Base-by-base conservation (phyloP, 345 rosid genomes). In the Dovyalis caffra region DNA sequence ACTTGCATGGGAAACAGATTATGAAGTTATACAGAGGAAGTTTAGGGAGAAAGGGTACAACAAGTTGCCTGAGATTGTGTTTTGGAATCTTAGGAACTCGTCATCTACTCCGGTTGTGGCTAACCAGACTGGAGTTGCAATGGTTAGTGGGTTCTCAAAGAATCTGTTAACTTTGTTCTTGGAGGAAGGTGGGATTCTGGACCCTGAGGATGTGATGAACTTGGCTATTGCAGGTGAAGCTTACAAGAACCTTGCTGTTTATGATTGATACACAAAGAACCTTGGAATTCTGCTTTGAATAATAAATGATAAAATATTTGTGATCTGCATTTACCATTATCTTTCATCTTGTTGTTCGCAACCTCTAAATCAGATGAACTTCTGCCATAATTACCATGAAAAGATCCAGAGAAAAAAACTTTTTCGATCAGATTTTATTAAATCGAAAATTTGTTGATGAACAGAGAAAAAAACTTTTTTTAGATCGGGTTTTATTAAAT, bases 71-170 rank as follows among this genome's bases (percentile, higher is more conserved):
- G 77, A 74, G 74, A 69, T 76, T 8, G 79, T 69, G 63, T 76
- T 76, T 26, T 76, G 79, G 79, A 69, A 76, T n/a, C 79, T 76
- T 2, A 69, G 74, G n/a, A 51, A 70, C 63, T 76, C 79, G 3
- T 0, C 9, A n/a, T 58, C 78, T 26, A 76, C 78, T 28, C 78
- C 73, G 37, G 78, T 76, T 43, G 40, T 33, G 34, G 63, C 26
- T 15, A 43, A 12, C 8, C 79, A 70, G 79, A 76, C 25, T 29
- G 74, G 79, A 14, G 74, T 69, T 62, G 69, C 79, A 0, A 9
- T 75, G 69, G 74, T 69, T 25, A 76, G 74, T 33, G 74, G 70
- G 40, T 75, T 75, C 16, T 75, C 78, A 10, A 75, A 68, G 73
- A 76, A 76, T 32, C n/a, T 69, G 45, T 35, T 76, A 47, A 69